Base-by-base conservation (phyloP, 441 rosid genomes). In the Pelargonium myrrhifolium region DNA sequence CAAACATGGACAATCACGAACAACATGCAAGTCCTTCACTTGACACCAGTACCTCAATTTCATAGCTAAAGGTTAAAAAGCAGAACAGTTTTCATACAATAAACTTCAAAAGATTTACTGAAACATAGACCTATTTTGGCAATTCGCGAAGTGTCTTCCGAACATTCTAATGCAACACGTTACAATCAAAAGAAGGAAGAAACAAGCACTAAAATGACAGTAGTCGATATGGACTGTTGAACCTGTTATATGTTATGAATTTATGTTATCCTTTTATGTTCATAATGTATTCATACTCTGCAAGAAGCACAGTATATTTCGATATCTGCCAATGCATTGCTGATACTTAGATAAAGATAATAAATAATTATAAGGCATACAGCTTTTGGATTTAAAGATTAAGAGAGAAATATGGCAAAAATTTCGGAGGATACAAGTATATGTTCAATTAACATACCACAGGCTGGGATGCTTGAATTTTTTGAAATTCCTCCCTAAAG, bases 401-500 rank as follows among this genome's bases (percentile, higher is more conserved):
- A 71, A 45, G 42, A 2, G 39, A 17, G n/a, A 65, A 1, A 10
- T 0, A 8, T 3, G 62, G 56, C 56, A 67, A 35, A 7, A 67
- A 15, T 62, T 14, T 18, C 14, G 3, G 58, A 62, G 55, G 21
- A 43, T 1, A 26, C 42, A 60, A 21, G 53, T 22, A 4, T 40
- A 40, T 8, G 1, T 55, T 18, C 37, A 56, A 69, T 66, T 15
- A 68, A 55, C 76, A 67, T 80, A 90, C 94, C 83, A 68, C 55
- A 55, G 90, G 88, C 56, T 75, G 81, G 10, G 90, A 80, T 20
- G 81, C 89, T 68, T 75, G 82, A 67, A 72, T 71, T 73, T 85
- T 85, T 37, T 76, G 79, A 28, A 82, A 73, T 81, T 90, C 94
- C 62, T 86, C 86, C 73, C 74, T 66, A 76, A 88, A 85, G 67